A percentile compares a stretch with the other conserved stretches of the same genome.
Conservation (phyloP, 1,284 basidiomycete species). For the Fistulina hepatica region DNA sequence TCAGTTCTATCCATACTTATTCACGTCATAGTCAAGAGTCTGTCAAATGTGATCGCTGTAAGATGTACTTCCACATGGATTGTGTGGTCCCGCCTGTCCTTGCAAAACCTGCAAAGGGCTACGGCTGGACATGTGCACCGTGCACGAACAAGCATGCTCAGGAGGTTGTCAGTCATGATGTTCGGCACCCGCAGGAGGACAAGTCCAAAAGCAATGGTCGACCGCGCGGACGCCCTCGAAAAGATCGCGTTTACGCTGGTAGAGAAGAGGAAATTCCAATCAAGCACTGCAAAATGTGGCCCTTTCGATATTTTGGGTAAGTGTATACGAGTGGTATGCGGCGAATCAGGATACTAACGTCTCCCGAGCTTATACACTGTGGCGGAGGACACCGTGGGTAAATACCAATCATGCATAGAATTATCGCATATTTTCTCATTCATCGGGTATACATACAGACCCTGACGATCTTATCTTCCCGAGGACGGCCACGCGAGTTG, state of each 20-base stretch:
- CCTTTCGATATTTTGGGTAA: conserved; percentile 93
- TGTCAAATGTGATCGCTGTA: conserved; percentile 91
- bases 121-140: conserved; percentile 95
- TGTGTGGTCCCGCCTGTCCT: conserved; percentile 90
- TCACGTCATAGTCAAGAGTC: conserved; percentile 58
- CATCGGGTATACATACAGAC: no score
- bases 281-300: conserved; percentile 88
- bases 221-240: conserved; percentile 61
- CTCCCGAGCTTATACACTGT: conserved; percentile 69
- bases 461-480: conserved; percentile 93
- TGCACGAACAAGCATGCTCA: conserved; percentile 85
- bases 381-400: conserved; percentile 85
- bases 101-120: conserved; percentile 94
- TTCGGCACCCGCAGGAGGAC: conserved; percentile 34
- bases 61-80: conserved; percentile 89
- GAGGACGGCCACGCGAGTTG: conserved; percentile 78
- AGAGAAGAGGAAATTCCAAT: conserved; percentile 68
- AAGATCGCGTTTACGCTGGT: conserved; percentile 55
- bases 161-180: conserved; percentile 68
- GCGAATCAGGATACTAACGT: conserved; percentile 13
- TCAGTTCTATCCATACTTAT: conserved; percentile 5
- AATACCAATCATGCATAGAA: conserved; percentile 20
- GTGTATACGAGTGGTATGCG: conserved; percentile 20
- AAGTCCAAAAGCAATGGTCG: conserved; percentile 60
- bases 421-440: neutral